Evolutionary conservation across 1,139 yeast species (phyloP).

Genomic region (Hemisphaericaspora lyxosophila): DNA sequence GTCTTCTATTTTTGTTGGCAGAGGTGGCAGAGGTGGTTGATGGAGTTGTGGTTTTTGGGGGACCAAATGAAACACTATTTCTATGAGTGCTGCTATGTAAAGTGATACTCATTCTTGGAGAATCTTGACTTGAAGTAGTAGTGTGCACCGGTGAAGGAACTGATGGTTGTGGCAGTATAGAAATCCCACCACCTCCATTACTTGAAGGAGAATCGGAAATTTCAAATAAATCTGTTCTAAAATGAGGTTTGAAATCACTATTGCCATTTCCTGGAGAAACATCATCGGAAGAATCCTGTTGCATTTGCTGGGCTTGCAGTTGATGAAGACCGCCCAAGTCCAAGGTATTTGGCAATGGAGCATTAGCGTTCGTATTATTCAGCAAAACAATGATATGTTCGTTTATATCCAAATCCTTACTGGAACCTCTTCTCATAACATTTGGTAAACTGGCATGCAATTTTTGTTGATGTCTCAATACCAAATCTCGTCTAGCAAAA

Average conservation of each 20-base stretch:
- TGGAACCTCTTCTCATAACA: conserved; percentile 21
- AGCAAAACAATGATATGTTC: conserved; percentile 46
- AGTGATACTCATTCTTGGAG: conserved; percentile 15
- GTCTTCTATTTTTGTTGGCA: background rate
- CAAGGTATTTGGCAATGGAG: conserved; percentile 34
- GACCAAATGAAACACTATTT: conserved; percentile 14
- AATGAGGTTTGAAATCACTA: conserved; percentile 17
- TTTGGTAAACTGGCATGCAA: conserved; percentile 30
- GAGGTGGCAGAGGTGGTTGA: conserved; percentile 4
- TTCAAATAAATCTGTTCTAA: conserved; percentile 24
- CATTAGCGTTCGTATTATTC: conserved; percentile 45
- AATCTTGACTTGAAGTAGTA: conserved; percentile 8
- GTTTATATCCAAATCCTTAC: conserved; percentile 21
- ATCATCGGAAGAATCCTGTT: conserved; percentile 3
- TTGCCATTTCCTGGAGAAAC: background rate
- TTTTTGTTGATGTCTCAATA: conserved; percentile 49
- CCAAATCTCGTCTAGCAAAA: conserved; percentile 50
- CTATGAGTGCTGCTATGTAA: conserved; percentile 14
- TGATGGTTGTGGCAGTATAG: conserved; percentile 11
- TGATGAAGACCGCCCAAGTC: background rate
- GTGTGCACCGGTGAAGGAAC: conserved; percentile 4
- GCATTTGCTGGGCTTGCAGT: background rate
- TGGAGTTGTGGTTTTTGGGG: conserved; percentile 7
- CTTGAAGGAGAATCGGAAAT: conserved; percentile 1
- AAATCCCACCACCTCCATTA: background rate